Evolutionary conservation across 2,329 filamentous ascomycete genomes (phyloP), one percentile per base, ranked within the genome.

Genomic region (Biscogniauxia marginata): DNA sequence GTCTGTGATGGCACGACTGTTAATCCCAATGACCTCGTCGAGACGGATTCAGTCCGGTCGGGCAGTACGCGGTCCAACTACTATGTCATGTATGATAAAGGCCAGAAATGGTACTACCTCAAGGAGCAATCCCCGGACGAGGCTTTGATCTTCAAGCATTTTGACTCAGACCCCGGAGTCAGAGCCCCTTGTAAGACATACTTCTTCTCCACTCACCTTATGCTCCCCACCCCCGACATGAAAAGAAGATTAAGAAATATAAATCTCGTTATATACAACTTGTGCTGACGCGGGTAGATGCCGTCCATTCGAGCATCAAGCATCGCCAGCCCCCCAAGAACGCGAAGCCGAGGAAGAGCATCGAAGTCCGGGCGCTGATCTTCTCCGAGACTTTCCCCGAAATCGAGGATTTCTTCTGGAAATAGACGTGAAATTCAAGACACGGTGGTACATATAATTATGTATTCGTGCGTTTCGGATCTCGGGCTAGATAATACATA

Each of bases 101-200:
- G 39, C 43, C 56, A 58, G 46, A 52, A 19, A 21, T 54, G 55
- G 55, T 58, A 58, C 24, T 58, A 47, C 23, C 21, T 58, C 30
- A 46, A 52, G 18, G 23, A 52, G 25, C 56, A 54, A 45, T 45
- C 48, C 1, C 56, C 56, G n/a, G 52, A 55, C 9, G 56, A 58
- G 25, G 52, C 34, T 19, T 23, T 58, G 46, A 54, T 58, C 16
- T 58, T 58, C 48, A 58, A 58, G 24, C 56, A 52, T 25, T 55
- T 58, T 21, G 52, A 54, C 46, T 55, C 52, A 34, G 49, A 58
- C 13, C 56, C 56, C n/a, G 45, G 24, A 18, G 34, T 58, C 44
- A 21, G 21, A 25, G 52, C 52, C 52, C 52, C 56, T 8, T 55
- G 56, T 58, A 43, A 55, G 56, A 21, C 23, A 43, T 22, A 11